Percentiles rank a stretch among this genome's conserved stretches.
phyloP scores from a whole-genome alignment of 225 moss, liverwort and hornwort species.

The Climacium dendroides region DNA sequence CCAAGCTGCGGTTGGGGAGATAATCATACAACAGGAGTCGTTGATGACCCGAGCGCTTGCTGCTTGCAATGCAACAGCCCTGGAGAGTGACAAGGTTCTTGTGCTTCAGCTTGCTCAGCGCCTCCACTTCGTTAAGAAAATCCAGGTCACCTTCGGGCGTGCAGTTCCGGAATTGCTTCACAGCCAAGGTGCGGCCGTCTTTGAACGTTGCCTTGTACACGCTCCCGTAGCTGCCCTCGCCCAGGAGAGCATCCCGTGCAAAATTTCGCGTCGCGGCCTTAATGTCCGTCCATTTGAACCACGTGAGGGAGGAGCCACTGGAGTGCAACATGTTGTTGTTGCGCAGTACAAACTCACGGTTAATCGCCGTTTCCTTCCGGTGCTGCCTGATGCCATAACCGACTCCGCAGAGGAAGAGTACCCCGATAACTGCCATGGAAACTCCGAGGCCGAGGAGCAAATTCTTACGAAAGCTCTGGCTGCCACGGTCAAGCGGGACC shows the following conservation, averaged over 20 bases:
- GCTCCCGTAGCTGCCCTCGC: slow-evolving; percentile 12
- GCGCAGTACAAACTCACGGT: not conserved
- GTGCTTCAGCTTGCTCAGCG: slow-evolving; percentile 19
- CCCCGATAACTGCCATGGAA: not conserved
- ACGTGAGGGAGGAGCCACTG: not conserved
- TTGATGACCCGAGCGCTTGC: slow-evolving; percentile 10
- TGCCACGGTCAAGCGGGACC: not conserved
- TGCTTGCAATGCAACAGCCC: slow-evolving; percentile 30
- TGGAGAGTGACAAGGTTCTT: slow-evolving; percentile 14
- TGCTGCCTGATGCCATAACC: not conserved
- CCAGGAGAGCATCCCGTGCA: not conserved
- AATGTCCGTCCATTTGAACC: slow-evolving; percentile 1
- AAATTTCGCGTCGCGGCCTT: not conserved
- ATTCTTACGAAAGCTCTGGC: not conserved
- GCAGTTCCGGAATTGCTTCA: slow-evolving; percentile 30
- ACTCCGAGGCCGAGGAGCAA: not conserved
- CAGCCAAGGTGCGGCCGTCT: slow-evolving; percentile 9
- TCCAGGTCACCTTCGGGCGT: slow-evolving; percentile 12
- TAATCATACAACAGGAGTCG: slow-evolving; percentile 17
- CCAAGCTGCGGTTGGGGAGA: slow-evolving; percentile 13
- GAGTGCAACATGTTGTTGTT: not conserved
- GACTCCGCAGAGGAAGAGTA: not conserved
- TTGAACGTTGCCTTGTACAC: slow-evolving; percentile 20
- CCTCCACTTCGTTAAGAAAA: slow-evolving; percentile 29
- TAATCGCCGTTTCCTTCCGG: not conserved